Conservation (phyloP, 1,284 basidiomycete species). For the Moesziomyces globuligerus region DNA sequence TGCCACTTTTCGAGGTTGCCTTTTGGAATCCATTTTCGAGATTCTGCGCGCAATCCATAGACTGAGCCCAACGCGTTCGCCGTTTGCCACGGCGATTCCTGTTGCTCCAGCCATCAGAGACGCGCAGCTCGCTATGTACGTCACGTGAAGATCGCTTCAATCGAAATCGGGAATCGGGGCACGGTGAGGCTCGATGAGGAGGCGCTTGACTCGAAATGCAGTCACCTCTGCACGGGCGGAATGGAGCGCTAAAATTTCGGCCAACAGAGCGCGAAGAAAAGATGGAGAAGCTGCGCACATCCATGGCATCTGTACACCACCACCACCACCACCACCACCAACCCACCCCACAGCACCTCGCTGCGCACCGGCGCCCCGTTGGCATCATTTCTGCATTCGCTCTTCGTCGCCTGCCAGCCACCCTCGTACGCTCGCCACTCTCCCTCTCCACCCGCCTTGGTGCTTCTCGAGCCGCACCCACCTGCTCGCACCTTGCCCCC, state of each 20-base stretch:
- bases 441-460: conserved; percentile 2
- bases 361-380: conserved; percentile 6
- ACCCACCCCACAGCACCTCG: neutral
- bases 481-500: neutral
- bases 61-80: neutral
- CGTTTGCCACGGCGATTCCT: neutral
- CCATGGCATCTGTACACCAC: neutral
- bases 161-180: too few relatives aligned
- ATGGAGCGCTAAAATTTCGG: neutral
- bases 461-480: conserved; percentile 12
- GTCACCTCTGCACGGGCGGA: neutral
- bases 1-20: neutral
- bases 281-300: neutral
- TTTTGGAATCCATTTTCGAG: neutral
- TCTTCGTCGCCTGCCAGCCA: conserved; percentile 27
- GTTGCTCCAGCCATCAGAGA: neutral
- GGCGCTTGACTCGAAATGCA: neutral
- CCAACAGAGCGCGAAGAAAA: neutral
- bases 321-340: neutral
- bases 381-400: conserved; percentile 28
- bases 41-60: neutral
- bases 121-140: neutral
- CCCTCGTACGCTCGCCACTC: conserved; percentile 16
- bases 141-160: too few relatives aligned
- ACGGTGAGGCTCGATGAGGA: neutral